Conservation (phyloP, 768 basidiomycete species). For the Rhodotorula graminis region DNA sequence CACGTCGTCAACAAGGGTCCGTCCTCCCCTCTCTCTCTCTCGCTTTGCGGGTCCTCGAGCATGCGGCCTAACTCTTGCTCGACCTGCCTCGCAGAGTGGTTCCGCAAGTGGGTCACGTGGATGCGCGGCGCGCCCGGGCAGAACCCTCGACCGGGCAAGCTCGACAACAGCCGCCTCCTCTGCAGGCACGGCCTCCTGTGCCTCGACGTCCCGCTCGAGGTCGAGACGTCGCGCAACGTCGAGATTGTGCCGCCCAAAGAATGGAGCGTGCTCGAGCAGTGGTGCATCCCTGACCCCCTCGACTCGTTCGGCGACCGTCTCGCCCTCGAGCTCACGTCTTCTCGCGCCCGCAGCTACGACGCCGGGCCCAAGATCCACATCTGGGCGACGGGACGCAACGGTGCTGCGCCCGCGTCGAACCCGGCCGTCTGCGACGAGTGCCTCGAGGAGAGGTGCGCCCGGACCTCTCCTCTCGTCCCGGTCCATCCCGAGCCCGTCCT, state of each 20-base stretch:
- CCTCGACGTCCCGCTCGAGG: slow-evolving; percentile 59
- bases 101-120: slow-evolving; percentile 69
- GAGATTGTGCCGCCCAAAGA: slow-evolving; percentile 55
- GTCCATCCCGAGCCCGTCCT: too few species aligned
- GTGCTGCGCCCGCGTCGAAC: slow-evolving; percentile 39
- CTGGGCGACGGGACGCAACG: background rate
- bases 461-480: too few species aligned
- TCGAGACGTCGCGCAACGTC: slow-evolving; percentile 3
- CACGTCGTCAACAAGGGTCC: slow-evolving; percentile 17
- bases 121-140: slow-evolving; percentile 54
- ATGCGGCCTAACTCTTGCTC: background rate
- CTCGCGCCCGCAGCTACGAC: background rate
- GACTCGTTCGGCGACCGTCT: too few species aligned
- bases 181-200: slow-evolving; percentile 64
- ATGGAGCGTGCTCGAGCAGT: slow-evolving; percentile 59
- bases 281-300: slow-evolving; percentile 49
- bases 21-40: background rate
- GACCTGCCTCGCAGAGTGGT: slow-evolving; percentile 51
- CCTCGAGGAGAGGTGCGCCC: slow-evolving; percentile 56
- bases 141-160: slow-evolving; percentile 55
- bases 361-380: slow-evolving; percentile 23
- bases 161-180: slow-evolving; percentile 62
- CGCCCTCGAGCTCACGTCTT: background rate
- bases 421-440: slow-evolving; percentile 58
- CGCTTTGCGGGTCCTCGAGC: too few species aligned